phyloP scores from a whole-genome alignment of 768 basidiomycete genomes.

The Cubamyces lactineus region DNA sequence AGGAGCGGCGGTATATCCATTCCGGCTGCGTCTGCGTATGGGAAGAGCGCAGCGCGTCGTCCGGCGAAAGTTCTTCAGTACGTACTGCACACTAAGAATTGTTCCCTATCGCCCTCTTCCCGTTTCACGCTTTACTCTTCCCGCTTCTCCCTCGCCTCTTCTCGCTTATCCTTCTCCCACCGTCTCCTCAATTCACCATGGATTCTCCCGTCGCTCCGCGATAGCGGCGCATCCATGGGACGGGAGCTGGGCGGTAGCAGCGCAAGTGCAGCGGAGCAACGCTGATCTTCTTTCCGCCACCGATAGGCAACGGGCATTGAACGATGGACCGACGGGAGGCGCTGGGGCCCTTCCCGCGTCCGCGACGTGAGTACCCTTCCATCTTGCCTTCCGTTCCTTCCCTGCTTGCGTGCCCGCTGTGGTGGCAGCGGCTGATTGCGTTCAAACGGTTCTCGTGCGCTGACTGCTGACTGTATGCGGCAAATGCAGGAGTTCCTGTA shows the following conservation, averaged over 20 bases:
- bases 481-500: slow-evolving; percentile 68
- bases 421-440: too few relatives aligned
- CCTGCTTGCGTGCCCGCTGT: neutral
- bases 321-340: slow-evolving; percentile 73
- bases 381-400: neutral
- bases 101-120: slow-evolving; percentile 1
- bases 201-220: too few relatives aligned
- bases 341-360: slow-evolving; percentile 81
- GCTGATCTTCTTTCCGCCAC: slow-evolving; percentile 1
- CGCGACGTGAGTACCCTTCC: slow-evolving; percentile 56
- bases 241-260: too few relatives aligned
- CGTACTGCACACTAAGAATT: slow-evolving; percentile 32
- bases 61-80: slow-evolving; percentile 68
- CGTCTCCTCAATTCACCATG: too few relatives aligned
- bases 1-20: slow-evolving; percentile 67
- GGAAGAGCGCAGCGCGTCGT: slow-evolving; percentile 72
- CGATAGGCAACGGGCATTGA: slow-evolving; percentile 60
- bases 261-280: neutral
- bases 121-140: too few relatives aligned
- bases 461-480: slow-evolving; percentile 9
- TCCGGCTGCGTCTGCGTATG: slow-evolving; percentile 81
- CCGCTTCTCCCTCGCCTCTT: too few relatives aligned
- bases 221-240: too few relatives aligned
- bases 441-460: neutral
- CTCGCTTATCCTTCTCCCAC: too few relatives aligned